These are phyloP conservation scores for Hevea brasiliensis DNA, from an alignment of 345 rosid species.

Conservation along the genomic window DNA sequence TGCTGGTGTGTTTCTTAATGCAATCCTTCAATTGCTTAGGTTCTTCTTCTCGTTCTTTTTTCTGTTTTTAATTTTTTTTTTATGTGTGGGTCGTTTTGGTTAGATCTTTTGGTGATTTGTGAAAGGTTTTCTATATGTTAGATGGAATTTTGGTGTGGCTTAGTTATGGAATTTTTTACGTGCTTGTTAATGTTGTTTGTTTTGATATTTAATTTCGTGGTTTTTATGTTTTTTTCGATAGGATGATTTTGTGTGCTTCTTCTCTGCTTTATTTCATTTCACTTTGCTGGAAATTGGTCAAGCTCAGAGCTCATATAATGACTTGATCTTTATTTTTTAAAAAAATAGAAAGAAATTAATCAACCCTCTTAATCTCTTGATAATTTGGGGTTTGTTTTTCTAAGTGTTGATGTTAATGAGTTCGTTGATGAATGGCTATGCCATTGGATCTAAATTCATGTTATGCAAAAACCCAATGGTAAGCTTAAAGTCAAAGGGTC, in stretches of 20 bases:
- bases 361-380: neutral
- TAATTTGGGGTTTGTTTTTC: neutral
- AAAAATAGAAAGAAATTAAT: neutral
- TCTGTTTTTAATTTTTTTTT: neutral
- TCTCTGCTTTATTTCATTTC: neutral
- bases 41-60: neutral
- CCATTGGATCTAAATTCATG: slow-evolving; percentile 26
- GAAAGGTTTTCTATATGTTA: neutral
- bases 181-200: neutral
- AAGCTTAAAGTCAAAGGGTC: slow-evolving; percentile 4
- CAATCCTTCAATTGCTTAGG: neutral
- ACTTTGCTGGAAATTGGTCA: neutral
- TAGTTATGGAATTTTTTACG: neutral
- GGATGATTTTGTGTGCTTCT: neutral
- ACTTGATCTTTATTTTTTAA: neutral
- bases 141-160: neutral
- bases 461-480: slow-evolving; percentile 3
- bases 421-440: neutral
- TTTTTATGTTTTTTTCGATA: neutral
- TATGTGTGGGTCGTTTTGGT: neutral
- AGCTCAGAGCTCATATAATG: neutral
- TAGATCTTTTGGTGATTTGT: slow-evolving; percentile 26
- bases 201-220: slow-evolving; percentile 3
- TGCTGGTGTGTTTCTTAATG: neutral
- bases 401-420: neutral